These are phyloP conservation scores for Helotiales sp. DNA, from an alignment of 2,329 filamentous ascomycete species.

Conservation along the genomic window DNA sequence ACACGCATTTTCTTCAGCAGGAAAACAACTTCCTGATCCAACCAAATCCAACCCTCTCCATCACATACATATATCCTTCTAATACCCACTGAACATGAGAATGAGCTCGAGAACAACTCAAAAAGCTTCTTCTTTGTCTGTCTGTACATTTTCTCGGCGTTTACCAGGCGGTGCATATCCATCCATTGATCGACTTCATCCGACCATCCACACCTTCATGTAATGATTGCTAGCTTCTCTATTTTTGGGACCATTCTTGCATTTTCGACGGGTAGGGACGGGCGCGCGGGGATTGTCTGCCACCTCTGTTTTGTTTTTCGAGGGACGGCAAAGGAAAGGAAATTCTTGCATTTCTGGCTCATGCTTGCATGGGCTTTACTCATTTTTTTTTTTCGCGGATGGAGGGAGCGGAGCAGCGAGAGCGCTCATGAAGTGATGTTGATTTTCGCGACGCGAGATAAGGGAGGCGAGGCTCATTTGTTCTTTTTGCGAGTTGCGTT, in stretches of 20 bases:
- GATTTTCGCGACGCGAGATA: neutral
- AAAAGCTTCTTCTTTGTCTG: neutral
- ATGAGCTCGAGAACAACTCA: neutral
- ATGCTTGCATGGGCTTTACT: neutral
- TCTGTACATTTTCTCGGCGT: slow-evolving; percentile 4
- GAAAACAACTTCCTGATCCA: slow-evolving; percentile 16
- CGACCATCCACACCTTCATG: neutral
- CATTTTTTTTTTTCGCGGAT: neutral
- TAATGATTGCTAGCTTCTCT: slow-evolving; percentile 1
- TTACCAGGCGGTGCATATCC: slow-evolving; percentile 1
- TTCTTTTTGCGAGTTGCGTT: neutral
- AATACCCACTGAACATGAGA: no score
- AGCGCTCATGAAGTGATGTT: neutral
- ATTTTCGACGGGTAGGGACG: neutral
- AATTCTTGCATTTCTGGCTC: neutral
- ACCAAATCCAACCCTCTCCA: neutral
- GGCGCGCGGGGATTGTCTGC: neutral
- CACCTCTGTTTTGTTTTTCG: neutral
- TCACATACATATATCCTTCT: neutral
- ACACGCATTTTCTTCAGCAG: slow-evolving; percentile 74
- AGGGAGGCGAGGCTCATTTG: neutral
- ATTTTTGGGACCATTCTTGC: neutral
- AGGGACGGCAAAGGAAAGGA: neutral
- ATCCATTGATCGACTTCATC: neutral
- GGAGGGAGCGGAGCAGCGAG: neutral